phyloP scores from a whole-genome alignment of 2,329 filamentous ascomycete genomes.

The Elsinoe arachidis region DNA sequence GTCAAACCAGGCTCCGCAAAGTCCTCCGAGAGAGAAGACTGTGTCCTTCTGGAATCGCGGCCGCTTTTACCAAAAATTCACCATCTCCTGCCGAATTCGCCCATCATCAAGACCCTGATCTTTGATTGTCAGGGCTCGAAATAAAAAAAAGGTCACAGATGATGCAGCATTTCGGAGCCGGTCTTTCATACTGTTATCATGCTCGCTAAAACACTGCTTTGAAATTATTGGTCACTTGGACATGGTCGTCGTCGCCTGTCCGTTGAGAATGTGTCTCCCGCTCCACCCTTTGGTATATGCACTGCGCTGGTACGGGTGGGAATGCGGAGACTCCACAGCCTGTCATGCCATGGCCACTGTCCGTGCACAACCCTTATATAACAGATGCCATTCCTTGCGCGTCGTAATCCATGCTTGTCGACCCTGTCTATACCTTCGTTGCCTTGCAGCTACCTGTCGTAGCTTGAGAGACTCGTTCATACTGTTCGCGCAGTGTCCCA shows the following conservation, averaged over 20 bases:
- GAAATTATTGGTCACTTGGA: background rate
- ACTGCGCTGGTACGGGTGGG: too few species aligned
- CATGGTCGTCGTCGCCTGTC: background rate
- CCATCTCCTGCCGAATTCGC: background rate
- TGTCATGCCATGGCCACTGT: background rate
- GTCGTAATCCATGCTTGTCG: background rate
- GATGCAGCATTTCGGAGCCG: too few species aligned
- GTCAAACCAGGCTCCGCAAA: constrained; percentile 4
- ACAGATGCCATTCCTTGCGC: background rate
- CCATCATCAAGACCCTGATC: background rate
- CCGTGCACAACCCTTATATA: background rate
- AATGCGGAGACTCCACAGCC: constrained; percentile 7
- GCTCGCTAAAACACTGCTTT: background rate
- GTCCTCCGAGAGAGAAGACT: background rate
- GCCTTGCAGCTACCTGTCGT: too few species aligned
- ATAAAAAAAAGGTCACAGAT: too few species aligned
- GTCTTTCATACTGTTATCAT: too few species aligned
- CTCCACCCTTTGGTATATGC: background rate
- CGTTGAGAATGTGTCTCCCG: background rate
- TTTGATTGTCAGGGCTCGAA: background rate
- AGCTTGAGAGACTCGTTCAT: background rate
- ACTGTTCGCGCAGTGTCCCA: background rate
- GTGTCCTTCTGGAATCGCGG: constrained; percentile 10
- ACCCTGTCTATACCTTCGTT: background rate
- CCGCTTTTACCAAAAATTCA: background rate